Evolutionary conservation across 2,329 filamentous ascomycete genomes (phyloP), one percentile per base, ranked within the genome.

Genomic region (Aspergillus sojae): DNA sequence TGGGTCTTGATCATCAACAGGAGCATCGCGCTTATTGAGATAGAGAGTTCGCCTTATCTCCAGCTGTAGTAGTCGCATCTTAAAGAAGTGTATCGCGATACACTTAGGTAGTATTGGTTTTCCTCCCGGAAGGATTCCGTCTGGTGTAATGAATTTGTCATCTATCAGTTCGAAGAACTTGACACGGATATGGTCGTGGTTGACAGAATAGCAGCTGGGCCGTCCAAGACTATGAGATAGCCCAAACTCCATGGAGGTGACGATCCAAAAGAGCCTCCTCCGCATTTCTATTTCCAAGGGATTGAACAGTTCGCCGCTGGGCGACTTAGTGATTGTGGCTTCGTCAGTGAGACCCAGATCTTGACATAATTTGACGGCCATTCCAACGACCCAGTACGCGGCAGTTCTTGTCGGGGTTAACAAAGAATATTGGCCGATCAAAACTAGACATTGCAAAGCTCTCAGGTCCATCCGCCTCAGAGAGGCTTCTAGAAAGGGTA

Each of bases 341-440:
- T 98, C 95, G 71, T 96, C 93, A 23, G 90, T 90, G 50, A 97
- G 82, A 6, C 94, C 93, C 58, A 97, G 84, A 61, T 96, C 92
- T 74, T 98, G 94, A 74, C 91, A 93, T 57, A 99, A 88, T 68
- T 93, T 89, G 19, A 92, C 90, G 9, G 93, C 94, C 23, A 97
- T 86, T 7, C 95, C 95, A 53, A 97, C 88, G 57, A 97, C 89
- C 79, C 96, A 97, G 79, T 97, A 98, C 23, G 96, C 91, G 19
- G 94, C 93, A 5, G 93, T 97, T 64, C 94, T 85, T 1, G 94
- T 97, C 0, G 95, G 94, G 0, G 94, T 98, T 50, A 97, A 81
- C 23, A 98, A 83, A 0, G 95, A 98, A 77, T 98, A 98, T 72
- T 95, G 92, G 1, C 89, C 93, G 69, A 98, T 91, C 19, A 99